phyloP scores from a whole-genome alignment of 768 basidiomycete species.

The Collybia mongolica region DNA sequence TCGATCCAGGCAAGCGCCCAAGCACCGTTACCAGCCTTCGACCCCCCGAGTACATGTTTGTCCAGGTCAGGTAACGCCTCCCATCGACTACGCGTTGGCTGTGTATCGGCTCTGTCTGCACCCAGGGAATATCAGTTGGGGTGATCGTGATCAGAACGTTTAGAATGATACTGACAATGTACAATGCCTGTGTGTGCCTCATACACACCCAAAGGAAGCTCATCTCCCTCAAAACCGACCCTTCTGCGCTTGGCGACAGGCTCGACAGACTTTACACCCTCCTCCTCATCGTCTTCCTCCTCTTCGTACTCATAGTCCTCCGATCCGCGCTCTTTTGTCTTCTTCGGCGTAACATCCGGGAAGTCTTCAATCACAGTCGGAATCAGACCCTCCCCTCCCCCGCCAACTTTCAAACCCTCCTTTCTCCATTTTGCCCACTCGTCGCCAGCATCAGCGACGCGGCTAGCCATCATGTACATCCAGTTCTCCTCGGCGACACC shows the following conservation, averaged over 20 bases:
- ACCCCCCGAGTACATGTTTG: slow-evolving; percentile 58
- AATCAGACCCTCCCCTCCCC: slow-evolving; percentile 37
- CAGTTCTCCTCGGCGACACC: slow-evolving; percentile 89
- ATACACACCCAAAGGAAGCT: slow-evolving; percentile 66
- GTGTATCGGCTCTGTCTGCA: slow-evolving; percentile 74
- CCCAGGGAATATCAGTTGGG: not conserved
- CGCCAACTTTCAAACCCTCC: slow-evolving; percentile 50
- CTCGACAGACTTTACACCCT: slow-evolving; percentile 5
- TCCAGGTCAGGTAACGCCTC: slow-evolving; percentile 52
- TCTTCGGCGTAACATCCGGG: slow-evolving; percentile 2
- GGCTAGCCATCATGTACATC: slow-evolving; percentile 79
- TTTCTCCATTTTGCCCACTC: slow-evolving; percentile 62
- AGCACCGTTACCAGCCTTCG: slow-evolving; percentile 73
- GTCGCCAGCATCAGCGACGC: slow-evolving; percentile 60
- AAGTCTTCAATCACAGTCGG: slow-evolving; percentile 24
- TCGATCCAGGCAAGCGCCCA: slow-evolving; percentile 85
- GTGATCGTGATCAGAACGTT: slow-evolving; percentile 1
- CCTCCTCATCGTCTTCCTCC: slow-evolving; percentile 19
- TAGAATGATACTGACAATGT: slow-evolving; percentile 53
- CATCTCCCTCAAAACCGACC: slow-evolving; percentile 20
- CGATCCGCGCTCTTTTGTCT: slow-evolving; percentile 28
- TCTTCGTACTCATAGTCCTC: slow-evolving; percentile 24
- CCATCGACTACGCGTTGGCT: slow-evolving; percentile 66
- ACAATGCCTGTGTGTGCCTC: slow-evolving; percentile 80
- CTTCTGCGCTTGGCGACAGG: slow-evolving; percentile 25